These are phyloP conservation scores for Zoysia matrella DNA, from an alignment of 202 grass and related monocot species.

Conservation along the genomic window DNA sequence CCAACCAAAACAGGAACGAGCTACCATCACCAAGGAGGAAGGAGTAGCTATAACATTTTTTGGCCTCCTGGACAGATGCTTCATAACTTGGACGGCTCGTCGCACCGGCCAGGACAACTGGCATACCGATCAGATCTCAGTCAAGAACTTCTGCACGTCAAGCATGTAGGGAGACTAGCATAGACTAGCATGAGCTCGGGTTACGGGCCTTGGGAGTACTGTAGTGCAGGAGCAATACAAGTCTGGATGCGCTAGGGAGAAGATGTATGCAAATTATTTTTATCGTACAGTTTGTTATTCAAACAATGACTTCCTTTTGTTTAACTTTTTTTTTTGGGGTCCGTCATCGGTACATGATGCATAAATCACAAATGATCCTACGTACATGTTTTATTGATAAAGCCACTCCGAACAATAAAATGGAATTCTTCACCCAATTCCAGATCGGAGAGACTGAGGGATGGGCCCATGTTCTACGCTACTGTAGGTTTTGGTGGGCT, in stretches of 20 bases:
- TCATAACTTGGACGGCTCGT: slow-evolving; percentile 18
- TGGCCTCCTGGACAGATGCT: slow-evolving; percentile 31
- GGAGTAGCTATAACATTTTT: not conserved
- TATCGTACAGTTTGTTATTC: no score
- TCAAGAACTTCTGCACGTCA: slow-evolving; percentile 22
- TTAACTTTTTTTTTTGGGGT: not conserved
- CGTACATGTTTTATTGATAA: slow-evolving; percentile 35
- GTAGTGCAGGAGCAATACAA: not conserved
- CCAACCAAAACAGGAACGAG: no score
- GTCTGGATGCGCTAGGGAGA: not conserved
- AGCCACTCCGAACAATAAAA: slow-evolving; percentile 32
- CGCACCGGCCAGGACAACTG: slow-evolving; percentile 14
- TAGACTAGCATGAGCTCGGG: not conserved
- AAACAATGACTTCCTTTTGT: not conserved
- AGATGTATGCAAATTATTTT: no score
- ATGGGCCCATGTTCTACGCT: no score
- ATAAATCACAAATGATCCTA: not conserved
- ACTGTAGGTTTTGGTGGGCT: no score
- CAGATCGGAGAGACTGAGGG: no score
- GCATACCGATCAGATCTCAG: not conserved
- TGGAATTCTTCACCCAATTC: not conserved
- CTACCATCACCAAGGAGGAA: no score
- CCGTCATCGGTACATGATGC: not conserved
- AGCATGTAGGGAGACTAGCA: not conserved
- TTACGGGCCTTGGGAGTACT: not conserved